A percentile compares a stretch with the other conserved stretches of the same genome.
phyloP scores from a whole-genome alignment of 1,139 yeast genomes.

The Blastobotrys proliferans region DNA sequence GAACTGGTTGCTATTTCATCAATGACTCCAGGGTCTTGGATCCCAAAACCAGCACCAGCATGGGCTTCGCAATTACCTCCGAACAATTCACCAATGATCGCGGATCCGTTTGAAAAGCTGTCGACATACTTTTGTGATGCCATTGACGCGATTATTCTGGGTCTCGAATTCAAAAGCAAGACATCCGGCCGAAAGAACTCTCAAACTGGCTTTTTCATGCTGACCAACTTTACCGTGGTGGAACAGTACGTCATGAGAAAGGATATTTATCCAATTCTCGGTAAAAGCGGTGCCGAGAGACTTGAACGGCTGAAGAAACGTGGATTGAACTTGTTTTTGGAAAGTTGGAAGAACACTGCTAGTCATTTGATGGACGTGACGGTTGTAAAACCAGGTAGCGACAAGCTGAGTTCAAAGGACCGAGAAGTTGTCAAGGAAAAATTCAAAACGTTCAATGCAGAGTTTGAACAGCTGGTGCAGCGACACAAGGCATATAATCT shows the following conservation, averaged over 20 bases:
- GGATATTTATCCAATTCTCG: slow-evolving; percentile 52
- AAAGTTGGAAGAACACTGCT: slow-evolving; percentile 82
- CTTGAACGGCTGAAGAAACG: slow-evolving; percentile 67
- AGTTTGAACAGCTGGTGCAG: slow-evolving; percentile 69
- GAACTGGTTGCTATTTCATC: slow-evolving; percentile 49
- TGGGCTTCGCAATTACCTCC: slow-evolving; percentile 25
- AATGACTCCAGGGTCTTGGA: slow-evolving; percentile 60
- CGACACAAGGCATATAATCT: slow-evolving; percentile 62
- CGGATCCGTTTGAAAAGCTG: slow-evolving; percentile 47
- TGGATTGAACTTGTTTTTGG: slow-evolving; percentile 68
- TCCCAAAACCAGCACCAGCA: slow-evolving; percentile 42
- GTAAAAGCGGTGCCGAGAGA: slow-evolving; percentile 61
- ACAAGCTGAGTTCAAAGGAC: slow-evolving; percentile 49
- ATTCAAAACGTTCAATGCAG: slow-evolving; percentile 74
- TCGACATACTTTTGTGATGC: slow-evolving; percentile 69
- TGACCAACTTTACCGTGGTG: slow-evolving; percentile 67
- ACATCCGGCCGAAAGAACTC: slow-evolving; percentile 34
- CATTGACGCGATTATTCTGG: slow-evolving; percentile 65
- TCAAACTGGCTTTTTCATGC: slow-evolving; percentile 61
- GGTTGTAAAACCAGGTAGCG: slow-evolving; percentile 25
- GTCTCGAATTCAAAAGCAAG: slow-evolving; percentile 54
- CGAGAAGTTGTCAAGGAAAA: slow-evolving; percentile 82
- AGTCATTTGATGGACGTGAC: slow-evolving; percentile 56
- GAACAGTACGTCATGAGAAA: slow-evolving; percentile 71
- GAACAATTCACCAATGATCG: slow-evolving; percentile 25